phyloP scores from a whole-genome alignment of 148 eudicot species.

The Polygonum maritimum region DNA sequence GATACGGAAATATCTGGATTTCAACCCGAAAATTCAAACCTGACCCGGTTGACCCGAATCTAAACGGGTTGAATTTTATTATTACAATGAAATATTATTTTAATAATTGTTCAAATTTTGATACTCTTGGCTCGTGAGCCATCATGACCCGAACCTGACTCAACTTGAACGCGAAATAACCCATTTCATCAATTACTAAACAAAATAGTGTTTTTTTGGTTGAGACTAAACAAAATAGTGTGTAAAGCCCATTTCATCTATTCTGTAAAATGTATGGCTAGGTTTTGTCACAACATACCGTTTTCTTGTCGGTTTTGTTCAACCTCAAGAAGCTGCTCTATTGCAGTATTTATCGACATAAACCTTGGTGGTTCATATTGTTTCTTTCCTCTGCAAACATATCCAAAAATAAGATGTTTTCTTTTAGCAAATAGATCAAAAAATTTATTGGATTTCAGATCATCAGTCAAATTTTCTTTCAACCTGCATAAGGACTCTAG shows the following conservation, averaged over 20 bases:
- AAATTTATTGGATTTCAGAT: not conserved
- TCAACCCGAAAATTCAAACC: no score
- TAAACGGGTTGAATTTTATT: no score
- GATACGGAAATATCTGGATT: no score
- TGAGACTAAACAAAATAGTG: not conserved
- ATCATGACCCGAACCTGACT: no score
- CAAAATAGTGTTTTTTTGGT: not conserved
- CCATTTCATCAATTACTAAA: no score
- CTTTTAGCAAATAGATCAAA: not conserved
- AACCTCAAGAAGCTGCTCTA: slow-evolving; percentile 93
- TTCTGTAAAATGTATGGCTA: not conserved
- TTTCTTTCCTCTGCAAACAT: slow-evolving; percentile 65
- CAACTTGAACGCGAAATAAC: no score
- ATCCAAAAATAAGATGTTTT: not conserved
- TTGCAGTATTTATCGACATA: slow-evolving; percentile 71
- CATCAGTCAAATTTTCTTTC: slow-evolving; percentile 14
- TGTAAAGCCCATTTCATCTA: not conserved
- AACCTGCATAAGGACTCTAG: slow-evolving; percentile 90
- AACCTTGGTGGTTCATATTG: slow-evolving; percentile 84
- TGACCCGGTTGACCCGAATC: no score
- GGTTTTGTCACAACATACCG: slow-evolving; percentile 26
- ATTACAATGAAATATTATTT: no score
- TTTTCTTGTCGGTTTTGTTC: slow-evolving; percentile 53
- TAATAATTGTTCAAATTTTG: no score
- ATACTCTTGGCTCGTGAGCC: no score